Evolutionary conservation across 169 alveolate species (phyloP).

Genomic region (Plasmodium berghei): DNA sequence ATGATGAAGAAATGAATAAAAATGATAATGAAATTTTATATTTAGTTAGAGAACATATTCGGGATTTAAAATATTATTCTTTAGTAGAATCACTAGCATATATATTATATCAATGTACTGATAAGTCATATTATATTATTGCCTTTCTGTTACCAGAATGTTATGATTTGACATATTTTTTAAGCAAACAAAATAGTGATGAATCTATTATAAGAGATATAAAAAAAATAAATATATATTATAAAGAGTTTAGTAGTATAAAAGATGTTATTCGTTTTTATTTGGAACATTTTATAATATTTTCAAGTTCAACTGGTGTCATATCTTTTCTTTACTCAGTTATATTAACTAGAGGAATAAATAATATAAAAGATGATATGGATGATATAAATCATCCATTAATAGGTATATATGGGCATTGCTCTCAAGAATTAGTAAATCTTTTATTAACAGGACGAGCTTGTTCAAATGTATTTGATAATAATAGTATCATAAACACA

Average conservation of each 20-base stretch:
- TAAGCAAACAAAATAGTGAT: constrained; percentile 27
- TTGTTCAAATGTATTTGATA: constrained; percentile 89
- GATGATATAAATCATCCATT: constrained; percentile 84
- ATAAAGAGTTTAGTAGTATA: constrained; percentile 80
- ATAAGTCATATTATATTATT: constrained; percentile 46
- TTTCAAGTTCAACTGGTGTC: constrained; percentile 82
- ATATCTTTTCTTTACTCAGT: constrained; percentile 84
- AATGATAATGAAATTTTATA: constrained; percentile 45
- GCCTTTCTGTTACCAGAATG: constrained; percentile 71
- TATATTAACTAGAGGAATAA: constrained; percentile 84
- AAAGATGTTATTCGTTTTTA: constrained; percentile 82
- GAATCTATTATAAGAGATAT: constrained; percentile 47
- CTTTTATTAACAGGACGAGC: constrained; percentile 86
- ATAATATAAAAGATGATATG: constrained; percentile 82
- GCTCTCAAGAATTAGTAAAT: constrained; percentile 88
- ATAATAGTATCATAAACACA: constrained; percentile 78
- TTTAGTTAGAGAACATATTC: constrained; percentile 48
- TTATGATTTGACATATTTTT: constrained; percentile 36
- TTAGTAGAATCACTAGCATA: constrained; percentile 75
- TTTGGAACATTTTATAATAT: constrained; percentile 78
- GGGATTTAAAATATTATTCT: constrained; percentile 57
- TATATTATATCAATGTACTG: constrained; percentile 71
- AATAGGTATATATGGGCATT: constrained; percentile 86
- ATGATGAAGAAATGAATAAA: constrained; percentile 25
- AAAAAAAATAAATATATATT: constrained; percentile 71